Percentiles rank a stretch among this genome's conserved stretches.
Conservation (phyloP, 1,284 basidiomycete genomes). For the Phylloporus sp. region DNA sequence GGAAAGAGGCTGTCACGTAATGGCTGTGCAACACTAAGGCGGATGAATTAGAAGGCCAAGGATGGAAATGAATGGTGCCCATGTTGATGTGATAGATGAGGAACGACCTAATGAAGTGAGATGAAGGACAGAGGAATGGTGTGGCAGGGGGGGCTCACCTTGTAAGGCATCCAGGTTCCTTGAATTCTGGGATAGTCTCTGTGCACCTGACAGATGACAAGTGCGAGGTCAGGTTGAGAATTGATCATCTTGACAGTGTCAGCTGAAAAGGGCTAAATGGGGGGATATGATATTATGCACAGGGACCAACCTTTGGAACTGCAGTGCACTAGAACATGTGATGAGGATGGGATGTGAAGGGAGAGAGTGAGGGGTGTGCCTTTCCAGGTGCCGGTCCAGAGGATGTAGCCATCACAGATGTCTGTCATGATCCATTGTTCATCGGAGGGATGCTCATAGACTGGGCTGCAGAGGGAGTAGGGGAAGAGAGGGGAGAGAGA, state of each 20-base stretch:
- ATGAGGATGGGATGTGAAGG: conserved; percentile 8
- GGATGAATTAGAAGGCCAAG: conserved; percentile 23
- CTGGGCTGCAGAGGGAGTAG: conserved; percentile 54
- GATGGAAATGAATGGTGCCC: conserved; percentile 32
- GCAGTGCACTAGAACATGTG: conserved; percentile 60
- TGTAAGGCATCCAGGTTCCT: conserved; percentile 89
- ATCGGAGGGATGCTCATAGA: conserved; percentile 86
- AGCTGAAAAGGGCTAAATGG: conserved; percentile 49
- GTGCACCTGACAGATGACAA: conserved; percentile 77
- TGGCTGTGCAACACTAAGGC: conserved; percentile 76
- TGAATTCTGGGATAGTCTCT: conserved; percentile 90
- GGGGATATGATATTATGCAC: conserved; percentile 11
- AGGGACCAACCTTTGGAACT: conserved; percentile 74
- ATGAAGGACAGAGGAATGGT: conserved; percentile 23
- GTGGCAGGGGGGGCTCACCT: conserved; percentile 48
- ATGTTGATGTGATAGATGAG: conserved; percentile 75
- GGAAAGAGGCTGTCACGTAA: conserved; percentile 83
- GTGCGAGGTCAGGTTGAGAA: conserved; percentile 82
- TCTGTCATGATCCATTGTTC: conserved; percentile 94
- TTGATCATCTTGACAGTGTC: conserved; percentile 91
- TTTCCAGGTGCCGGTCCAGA: conserved; percentile 91
- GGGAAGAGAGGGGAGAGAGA: background rate
- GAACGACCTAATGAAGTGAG: conserved; percentile 56
- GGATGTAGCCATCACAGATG: conserved; percentile 84
- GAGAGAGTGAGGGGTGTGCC: conserved; percentile 47